Conservation (phyloP, 2,329 filamentous ascomycete species). For the Thermomyces lanuginosus region DNA sequence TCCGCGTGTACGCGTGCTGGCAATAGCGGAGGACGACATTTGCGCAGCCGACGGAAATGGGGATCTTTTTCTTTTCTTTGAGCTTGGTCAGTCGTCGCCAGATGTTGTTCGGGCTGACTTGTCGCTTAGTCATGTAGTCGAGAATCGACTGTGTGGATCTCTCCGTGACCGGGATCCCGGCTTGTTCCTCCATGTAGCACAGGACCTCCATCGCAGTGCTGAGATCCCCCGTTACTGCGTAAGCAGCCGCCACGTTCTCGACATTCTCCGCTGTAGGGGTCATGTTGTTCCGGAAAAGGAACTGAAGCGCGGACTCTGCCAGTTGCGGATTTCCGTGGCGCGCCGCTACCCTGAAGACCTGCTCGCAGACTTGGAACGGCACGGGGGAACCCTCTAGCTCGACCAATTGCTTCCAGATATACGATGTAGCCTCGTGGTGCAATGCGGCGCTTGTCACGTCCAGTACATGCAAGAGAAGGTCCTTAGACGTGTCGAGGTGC, state of each 20-base stretch:
- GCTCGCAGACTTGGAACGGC: constrained; percentile 46
- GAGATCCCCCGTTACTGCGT: constrained; percentile 45
- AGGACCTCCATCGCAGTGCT: constrained; percentile 52
- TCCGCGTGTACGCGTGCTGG: constrained; percentile 22
- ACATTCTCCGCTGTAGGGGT: constrained; percentile 52
- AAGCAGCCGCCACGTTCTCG: constrained; percentile 59
- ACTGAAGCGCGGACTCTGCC: constrained; percentile 53
- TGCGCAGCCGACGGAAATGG: constrained; percentile 34
- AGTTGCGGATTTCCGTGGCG: constrained; percentile 50
- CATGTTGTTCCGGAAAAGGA: constrained; percentile 43
- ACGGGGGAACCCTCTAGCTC: constrained; percentile 43
- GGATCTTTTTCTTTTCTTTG: constrained; percentile 27
- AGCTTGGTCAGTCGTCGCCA: constrained; percentile 43
- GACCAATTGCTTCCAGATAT: constrained; percentile 56
- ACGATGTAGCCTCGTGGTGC: constrained; percentile 47
- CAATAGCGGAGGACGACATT: constrained; percentile 36
- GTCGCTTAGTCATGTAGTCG: constrained; percentile 34
- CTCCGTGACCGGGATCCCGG: constrained; percentile 40
- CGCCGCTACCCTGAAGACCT: constrained; percentile 57
- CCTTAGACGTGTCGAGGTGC: constrained; percentile 32
- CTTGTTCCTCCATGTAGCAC: constrained; percentile 55
- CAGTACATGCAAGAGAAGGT: constrained; percentile 56
- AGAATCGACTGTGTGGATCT: constrained; percentile 50
- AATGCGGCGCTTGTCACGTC: constrained; percentile 51
- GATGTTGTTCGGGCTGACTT: constrained; percentile 34